Base-by-base conservation (phyloP, 352 stramenopile species). In the Blastocystis sp. region DNA sequence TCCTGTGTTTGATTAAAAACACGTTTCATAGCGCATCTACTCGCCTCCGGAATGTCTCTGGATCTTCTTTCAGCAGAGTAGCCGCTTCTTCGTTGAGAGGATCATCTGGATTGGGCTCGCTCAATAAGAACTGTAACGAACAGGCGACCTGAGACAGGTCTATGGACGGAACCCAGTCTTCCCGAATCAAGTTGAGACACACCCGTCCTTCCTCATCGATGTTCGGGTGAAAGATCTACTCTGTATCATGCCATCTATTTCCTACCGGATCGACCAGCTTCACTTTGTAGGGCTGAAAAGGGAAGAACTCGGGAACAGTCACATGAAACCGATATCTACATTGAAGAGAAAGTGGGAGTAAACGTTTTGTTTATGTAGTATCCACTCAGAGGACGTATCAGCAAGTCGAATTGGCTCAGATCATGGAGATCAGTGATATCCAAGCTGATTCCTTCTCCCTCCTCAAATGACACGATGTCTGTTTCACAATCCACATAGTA, bases 151-250 rank as follows among this genome's bases (percentile, higher is more conserved):
- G 59, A 46, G 88, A 88, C n/a, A 90, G 72, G 32, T 87, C 84
- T 11, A 88, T 76, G 21, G 89, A 84, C 16, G 88, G 88, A 76
- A 87, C 88, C 88, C 88, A 90, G 78, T 90, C 88, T 8, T 86
- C 67, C 1, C 87, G 75, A 38, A 90, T 46, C 21, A 90, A 86
- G 27, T 88, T 88, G 16, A 89, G 59, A 79, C 77, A 88, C 36
- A 90, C 86, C 24, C 65, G 75, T 27, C 88, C 88, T 49, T 90
- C 81, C 21, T 84, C 27, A 71, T 89, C 87, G 9, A 90, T 85
- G 75, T 90, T 90, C 16, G 88, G 88, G 84, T 90, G 88, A 71
- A 87, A 90, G 64, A 88, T 86, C 27, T 69, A 59, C 0, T 24
- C 69, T 29, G 8, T 16, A 46, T 32, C 51, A 51, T 4, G 21